These are phyloP conservation scores for Sanghuangporus weigelae DNA, from an alignment of 1,284 basidiomycete species.

Conservation along the genomic window DNA sequence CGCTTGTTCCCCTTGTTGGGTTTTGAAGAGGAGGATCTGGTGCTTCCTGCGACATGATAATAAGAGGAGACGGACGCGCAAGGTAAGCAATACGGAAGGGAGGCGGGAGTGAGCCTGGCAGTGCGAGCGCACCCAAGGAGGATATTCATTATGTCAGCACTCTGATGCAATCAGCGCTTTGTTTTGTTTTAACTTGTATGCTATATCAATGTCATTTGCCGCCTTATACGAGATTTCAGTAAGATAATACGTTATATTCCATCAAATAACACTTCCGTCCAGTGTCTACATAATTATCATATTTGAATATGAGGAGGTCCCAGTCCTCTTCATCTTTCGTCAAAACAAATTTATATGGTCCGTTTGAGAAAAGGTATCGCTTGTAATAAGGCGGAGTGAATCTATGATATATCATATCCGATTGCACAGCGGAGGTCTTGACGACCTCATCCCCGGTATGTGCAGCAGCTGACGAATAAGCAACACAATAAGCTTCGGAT, in stretches of 20 bases:
- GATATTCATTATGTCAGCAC: background rate
- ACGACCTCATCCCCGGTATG: conserved; percentile 52
- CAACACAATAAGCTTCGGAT: background rate
- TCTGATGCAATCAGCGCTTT: background rate
- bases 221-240: background rate
- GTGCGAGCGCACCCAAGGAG: background rate
- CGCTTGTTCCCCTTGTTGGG: conserved; percentile 24
- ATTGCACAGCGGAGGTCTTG: background rate
- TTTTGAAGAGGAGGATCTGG: conserved; percentile 23
- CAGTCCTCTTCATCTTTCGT: conserved; percentile 1
- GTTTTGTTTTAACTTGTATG: background rate
- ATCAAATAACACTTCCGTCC: background rate
- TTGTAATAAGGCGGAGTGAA: background rate
- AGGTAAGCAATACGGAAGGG: background rate
- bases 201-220: background rate
- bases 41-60: conserved; percentile 15
- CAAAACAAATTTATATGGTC: background rate
- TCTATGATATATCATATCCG: background rate
- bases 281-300: background rate
- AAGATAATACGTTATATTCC: background rate
- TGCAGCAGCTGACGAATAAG: conserved; percentile 47
- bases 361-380: background rate
- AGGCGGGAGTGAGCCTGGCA: background rate
- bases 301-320: background rate
- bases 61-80: background rate